These are phyloP conservation scores for Collybia sp. DNA, from an alignment of 768 basidiomycete genomes.

Conservation along the genomic window DNA sequence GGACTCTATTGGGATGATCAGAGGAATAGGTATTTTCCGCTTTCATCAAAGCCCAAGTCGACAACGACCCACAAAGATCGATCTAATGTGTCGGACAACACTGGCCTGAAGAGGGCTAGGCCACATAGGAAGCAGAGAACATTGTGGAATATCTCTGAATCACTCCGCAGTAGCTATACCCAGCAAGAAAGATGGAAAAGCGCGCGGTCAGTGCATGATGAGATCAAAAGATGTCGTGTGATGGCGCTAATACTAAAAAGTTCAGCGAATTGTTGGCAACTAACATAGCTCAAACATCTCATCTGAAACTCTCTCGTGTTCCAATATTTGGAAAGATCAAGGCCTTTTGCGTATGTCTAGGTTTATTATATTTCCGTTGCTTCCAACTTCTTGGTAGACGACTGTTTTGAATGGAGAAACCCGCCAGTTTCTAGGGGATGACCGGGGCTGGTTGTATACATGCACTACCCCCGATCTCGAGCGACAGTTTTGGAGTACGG, in stretches of 20 bases:
- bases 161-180: conserved; percentile 7
- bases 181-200: conserved; percentile 8
- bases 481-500: conserved; percentile 30
- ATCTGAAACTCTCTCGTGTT: conserved; percentile 18
- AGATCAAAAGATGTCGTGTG: background rate
- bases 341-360: conserved; percentile 39
- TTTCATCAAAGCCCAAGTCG: conserved; percentile 32
- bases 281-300: conserved; percentile 34
- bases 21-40: conserved; percentile 53
- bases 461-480: conserved; percentile 13
- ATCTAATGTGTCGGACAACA: background rate
- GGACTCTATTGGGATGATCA: conserved; percentile 53
- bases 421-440: conserved; percentile 45
- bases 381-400: conserved; percentile 18
- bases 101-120: conserved; percentile 1
- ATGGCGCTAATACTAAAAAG: background rate
- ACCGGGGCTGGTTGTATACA: conserved; percentile 46
- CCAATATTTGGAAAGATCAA: conserved; percentile 35
- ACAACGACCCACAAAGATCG: conserved; percentile 7
- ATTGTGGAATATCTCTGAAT: conserved; percentile 12
- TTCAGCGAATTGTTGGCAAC: conserved; percentile 35
- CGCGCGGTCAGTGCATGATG: conserved; percentile 10
- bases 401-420: conserved; percentile 22
- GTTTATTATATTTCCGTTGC: background rate
- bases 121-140: conserved; percentile 10